Evolutionary conservation across 2,329 filamentous ascomycete species (phyloP).

Genomic region (Alternaria arbusti): DNA sequence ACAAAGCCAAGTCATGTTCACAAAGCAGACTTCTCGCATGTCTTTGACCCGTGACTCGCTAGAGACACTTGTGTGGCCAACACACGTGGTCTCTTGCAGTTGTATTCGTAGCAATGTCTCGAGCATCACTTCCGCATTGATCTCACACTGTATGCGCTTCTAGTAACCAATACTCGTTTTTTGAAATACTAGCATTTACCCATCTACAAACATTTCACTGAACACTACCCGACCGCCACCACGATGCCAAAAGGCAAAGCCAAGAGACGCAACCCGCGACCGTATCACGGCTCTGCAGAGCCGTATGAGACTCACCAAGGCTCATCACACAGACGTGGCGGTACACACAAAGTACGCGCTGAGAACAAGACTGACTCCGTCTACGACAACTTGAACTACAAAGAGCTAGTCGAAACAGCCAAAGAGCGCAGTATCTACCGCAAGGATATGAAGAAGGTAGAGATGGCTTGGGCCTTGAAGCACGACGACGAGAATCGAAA

Average conservation of each 20-base stretch:
- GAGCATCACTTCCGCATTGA: background rate
- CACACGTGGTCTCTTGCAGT: background rate
- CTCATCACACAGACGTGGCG: constrained; percentile 32
- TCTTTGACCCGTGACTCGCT: background rate
- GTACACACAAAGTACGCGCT: constrained; percentile 39
- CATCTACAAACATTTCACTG: background rate
- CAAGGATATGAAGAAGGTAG: constrained; percentile 41
- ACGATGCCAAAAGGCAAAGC: constrained; percentile 28
- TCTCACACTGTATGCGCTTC: background rate
- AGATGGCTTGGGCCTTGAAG: constrained; percentile 33
- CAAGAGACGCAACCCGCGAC: constrained; percentile 10
- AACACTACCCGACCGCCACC: background rate
- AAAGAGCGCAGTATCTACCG: constrained; percentile 29
- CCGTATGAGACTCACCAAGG: constrained; percentile 17
- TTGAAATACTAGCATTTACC: background rate
- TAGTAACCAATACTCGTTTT: background rate
- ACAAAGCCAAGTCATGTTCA: constrained; percentile 7
- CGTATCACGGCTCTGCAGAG: background rate
- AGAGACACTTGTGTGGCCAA: background rate
- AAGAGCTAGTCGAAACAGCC: constrained; percentile 25
- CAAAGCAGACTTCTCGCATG: background rate
- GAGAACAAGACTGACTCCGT: constrained; percentile 35
- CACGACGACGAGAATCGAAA: constrained; percentile 20
- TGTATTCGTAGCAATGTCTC: background rate
- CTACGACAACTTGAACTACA: constrained; percentile 35